Conservation (phyloP, 2,329 filamentous ascomycete genomes). For the Exophiala calicioides region DNA sequence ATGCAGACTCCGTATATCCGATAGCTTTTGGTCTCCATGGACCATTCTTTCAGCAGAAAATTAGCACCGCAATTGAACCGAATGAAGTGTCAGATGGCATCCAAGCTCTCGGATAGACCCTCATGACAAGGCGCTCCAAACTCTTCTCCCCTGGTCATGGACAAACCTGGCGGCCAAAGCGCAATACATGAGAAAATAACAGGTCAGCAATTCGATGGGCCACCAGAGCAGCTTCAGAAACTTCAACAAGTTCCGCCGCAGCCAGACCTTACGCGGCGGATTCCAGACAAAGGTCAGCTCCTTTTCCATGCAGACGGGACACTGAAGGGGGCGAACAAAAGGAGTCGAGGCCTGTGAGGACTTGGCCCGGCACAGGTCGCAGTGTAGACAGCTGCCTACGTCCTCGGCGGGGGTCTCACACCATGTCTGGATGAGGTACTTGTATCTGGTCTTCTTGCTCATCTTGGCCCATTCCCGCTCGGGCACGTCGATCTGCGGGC, state of each 20-base stretch:
- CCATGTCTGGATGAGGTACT: slow-evolving; percentile 26
- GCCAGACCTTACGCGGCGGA: slow-evolving; percentile 11
- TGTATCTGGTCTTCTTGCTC: slow-evolving; percentile 21
- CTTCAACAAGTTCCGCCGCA: slow-evolving; percentile 5
- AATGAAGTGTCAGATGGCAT: too few relatives aligned
- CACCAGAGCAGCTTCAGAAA: not conserved
- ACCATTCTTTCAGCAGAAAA: too few relatives aligned
- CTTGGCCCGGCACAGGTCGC: slow-evolving; percentile 13
- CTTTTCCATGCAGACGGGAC: slow-evolving; percentile 19
- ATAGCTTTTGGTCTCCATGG: too few relatives aligned
- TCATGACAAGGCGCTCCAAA: slow-evolving; percentile 6
- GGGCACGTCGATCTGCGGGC: slow-evolving; percentile 10
- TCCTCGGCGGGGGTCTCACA: slow-evolving; percentile 19
- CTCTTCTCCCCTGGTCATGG: slow-evolving; percentile 2
- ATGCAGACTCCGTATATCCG: too few relatives aligned
- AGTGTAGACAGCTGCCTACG: slow-evolving; percentile 22
- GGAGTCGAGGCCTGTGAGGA: not conserved
- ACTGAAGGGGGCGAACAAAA: not conserved
- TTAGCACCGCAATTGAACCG: too few relatives aligned
- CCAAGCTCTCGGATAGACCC: too few relatives aligned
- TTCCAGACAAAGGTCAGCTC: slow-evolving; percentile 18
- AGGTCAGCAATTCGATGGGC: slow-evolving; percentile 6
- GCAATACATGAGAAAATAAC: slow-evolving; percentile 4
- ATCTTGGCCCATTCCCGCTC: slow-evolving; percentile 21
- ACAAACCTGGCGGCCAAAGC: slow-evolving; percentile 3